Base-by-base conservation (phyloP, 2,329 filamentous ascomycete genomes). In the Didymella glomerata region DNA sequence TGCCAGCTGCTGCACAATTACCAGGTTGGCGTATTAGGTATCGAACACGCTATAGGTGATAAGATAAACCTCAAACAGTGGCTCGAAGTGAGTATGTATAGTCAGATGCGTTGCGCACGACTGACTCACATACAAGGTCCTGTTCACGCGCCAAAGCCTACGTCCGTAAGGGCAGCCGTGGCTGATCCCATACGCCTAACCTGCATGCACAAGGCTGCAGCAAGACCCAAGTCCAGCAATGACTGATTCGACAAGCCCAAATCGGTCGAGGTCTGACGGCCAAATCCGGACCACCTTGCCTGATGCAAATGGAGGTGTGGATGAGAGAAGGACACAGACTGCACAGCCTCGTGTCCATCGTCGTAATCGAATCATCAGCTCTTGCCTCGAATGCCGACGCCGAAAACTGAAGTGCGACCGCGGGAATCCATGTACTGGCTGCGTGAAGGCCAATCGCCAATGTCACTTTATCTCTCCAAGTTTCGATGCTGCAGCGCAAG, bases 341-440 rank as follows among this genome's bases (percentile, higher is more conserved):
- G 61, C 68, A 28, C 72, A 72, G 27, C 67, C 69, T 16, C 71
- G 72, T 25, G 69, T 76, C 22, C 73, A 75, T 16, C 73, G 76
- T 42, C 69, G 76, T 36, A 78, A 78, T 57, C 72, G 76, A 28
- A 55, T 77, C 25, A 78, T 78, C 49, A 76, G 71, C 16, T 77
- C 74, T 5, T 78, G 76, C 52, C 70, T 78, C 18, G 76, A 78
- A 62, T 78, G 75, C 72, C 85, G 91, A 38, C 85, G 90, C 22
- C 85, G 91, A 40, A 94, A 94, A 77, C 81, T 93, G 55, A 91
- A 90, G 74, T 94, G 91, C 78, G 88, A 91, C 79, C 92, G 91
- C 72, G 77, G 82, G 20, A 84, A 89, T 49, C 89, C 91, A 60
- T 94, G 90, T 72, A 82, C 82, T 63, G 91, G 91, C 75, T 90